A percentile compares a stretch with the other conserved stretches of the same genome.
Conservation (phyloP, 225 moss, liverwort and hornwort species). For the Physcomitrellopsis africana region DNA sequence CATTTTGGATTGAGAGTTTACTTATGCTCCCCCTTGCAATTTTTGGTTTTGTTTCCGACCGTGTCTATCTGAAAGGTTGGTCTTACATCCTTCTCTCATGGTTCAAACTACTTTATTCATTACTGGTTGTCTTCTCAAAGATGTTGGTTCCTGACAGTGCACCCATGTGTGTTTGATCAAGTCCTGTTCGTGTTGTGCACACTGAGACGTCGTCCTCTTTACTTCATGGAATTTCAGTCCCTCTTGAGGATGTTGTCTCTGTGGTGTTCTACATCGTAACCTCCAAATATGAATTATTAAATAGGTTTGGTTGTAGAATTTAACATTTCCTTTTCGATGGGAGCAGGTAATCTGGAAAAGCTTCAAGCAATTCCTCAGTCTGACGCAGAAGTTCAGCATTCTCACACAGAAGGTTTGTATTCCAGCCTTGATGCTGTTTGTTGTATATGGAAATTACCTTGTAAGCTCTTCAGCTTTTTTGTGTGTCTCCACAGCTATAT, state of each 20-base stretch:
- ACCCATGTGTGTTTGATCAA: not conserved
- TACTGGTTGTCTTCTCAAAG: not conserved
- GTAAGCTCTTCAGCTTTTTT: not conserved
- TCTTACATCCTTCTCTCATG: slow-evolving; percentile 7
- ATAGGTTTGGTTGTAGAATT: not conserved
- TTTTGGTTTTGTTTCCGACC: slow-evolving; percentile 81
- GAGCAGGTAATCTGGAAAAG: slow-evolving; percentile 45
- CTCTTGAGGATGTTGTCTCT: no score
- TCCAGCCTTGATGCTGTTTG: not conserved
- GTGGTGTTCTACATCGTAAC: not conserved
- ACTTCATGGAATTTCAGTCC: no score
- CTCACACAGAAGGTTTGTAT: slow-evolving; percentile 38
- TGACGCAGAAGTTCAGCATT: slow-evolving; percentile 39
- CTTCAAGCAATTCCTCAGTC: slow-evolving; percentile 39
- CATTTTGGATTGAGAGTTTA: slow-evolving; percentile 81
- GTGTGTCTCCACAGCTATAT: not conserved
- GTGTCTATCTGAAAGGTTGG: slow-evolving; percentile 65
- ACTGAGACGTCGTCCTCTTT: not conserved
- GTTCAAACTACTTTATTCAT: not conserved
- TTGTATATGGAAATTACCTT: not conserved
- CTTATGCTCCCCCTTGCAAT: slow-evolving; percentile 91
- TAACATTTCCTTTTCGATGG: slow-evolving; percentile 13
- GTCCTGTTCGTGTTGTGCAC: not conserved
- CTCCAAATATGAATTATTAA: not conserved
- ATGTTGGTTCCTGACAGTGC: not conserved